Evolutionary conservation across 805 yeast genomes (phyloP), one percentile per base, ranked within the genome.

Genomic region (Myxozyma mucilagina): DNA sequence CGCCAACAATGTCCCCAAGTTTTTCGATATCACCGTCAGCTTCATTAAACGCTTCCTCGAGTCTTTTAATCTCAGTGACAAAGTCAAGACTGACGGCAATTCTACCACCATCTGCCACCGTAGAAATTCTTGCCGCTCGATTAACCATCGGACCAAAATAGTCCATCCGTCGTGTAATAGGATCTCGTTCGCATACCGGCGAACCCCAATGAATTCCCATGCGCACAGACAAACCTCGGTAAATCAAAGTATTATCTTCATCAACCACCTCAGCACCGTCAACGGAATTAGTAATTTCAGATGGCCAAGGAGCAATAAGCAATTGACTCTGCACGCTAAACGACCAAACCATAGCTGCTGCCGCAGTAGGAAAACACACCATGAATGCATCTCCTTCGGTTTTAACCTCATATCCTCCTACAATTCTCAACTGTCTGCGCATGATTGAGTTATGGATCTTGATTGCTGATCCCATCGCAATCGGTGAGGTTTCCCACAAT

Each of bases 191-290:
- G 70, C 96, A 90, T 45, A 93, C 97, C 0, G 99, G 98, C 0
- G 87, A 80, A 65, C 99, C 99, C 96, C 98, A 94, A 74, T 94
- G 98, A 45, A 90, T 83, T 63, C 99, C 99, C 98, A 94, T 94
- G 71, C 99, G 83, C 9, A 94, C 99, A 0, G 96, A 88, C 47
- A 94, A 76, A 1, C 99, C 99, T 59, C 94, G 79, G 75, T 87
- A 94, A 9, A 94, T 82, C 2, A 84, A 72, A 41, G 79, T 79
- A 1, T 81, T 79, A 9, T 81, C 74, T 7, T 76, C 75, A 73
- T 90, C 97, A 29, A 84, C 79, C 4, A 91, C 82, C 65, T 89
- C 89, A 67, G 87, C 83, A 38, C 98, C 96, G 68, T 91, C 96
- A 63, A 84, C 88, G 41, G 90, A 84, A 35, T 87, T 87, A 39